phyloP scores from a whole-genome alignment of 305 asterid genomes.

The Rubia occidens region DNA sequence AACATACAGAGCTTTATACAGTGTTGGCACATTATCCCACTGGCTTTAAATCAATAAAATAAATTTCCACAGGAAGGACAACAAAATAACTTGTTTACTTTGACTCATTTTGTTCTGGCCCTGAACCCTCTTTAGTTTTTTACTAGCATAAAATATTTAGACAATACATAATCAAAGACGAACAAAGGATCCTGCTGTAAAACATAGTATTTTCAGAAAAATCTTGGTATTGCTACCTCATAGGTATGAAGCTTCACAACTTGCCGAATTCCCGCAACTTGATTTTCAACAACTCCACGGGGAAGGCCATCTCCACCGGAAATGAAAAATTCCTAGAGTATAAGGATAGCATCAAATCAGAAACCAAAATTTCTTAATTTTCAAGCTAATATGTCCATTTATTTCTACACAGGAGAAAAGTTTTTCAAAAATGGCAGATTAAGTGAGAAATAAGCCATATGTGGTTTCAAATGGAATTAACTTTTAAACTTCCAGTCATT shows the following conservation, averaged over 20 bases:
- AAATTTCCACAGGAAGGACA: background rate
- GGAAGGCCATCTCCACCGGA: conserved; percentile 99
- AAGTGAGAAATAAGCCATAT: background rate
- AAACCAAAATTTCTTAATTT: background rate
- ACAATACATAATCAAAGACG: background rate
- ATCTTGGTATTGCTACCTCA: conserved; percentile 55
- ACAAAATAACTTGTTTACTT: background rate
- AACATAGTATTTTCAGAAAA: background rate
- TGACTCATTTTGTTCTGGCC: background rate
- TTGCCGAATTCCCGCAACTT: conserved; percentile 72
- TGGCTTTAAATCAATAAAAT: background rate
- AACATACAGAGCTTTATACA: background rate
- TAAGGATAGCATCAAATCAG: background rate
- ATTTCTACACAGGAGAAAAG: background rate
- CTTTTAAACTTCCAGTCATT: background rate
- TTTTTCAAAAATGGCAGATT: background rate
- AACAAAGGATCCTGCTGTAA: background rate
- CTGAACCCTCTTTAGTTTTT: background rate
- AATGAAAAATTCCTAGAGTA: conserved; percentile 71
- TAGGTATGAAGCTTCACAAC: conserved; percentile 62
- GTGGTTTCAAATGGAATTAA: background rate
- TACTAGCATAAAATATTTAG: background rate
- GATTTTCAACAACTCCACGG: conserved; percentile 98
- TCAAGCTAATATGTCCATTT: background rate
- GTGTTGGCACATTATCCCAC: background rate